Base-by-base conservation (phyloP, 2,329 filamentous ascomycete species). In the Ilyonectria robusta region DNA sequence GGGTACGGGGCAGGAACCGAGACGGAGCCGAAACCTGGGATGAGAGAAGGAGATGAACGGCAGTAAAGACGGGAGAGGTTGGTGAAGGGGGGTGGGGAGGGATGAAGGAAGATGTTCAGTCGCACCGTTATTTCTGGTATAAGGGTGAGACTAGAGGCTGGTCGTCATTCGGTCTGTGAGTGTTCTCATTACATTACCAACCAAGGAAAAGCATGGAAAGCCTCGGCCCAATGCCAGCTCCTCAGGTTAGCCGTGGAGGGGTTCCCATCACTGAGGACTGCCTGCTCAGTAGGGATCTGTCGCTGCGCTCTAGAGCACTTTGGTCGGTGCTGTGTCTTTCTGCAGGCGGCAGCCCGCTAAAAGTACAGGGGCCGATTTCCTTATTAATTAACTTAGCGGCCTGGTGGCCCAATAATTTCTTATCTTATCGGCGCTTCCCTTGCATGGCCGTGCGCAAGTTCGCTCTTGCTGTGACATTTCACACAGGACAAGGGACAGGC, bases 191-290 rank as follows among this genome's bases (percentile, higher is more conserved):
- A 33, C 15, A 31, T 17, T 42, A 33, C 26, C 13, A 50, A 50
- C 26, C 26, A n/a, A 37, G 46, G 37, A 31, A 55, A 65, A 42
- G 19, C n/a, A 50, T 71, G 60, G 59, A 60, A 74, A 68, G 66
- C 72, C 72, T 75, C 72, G 72, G 72, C 66, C 61, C 66, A 68
- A 53, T 63, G 13, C 26, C 29, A 19, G 29, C 48, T 11, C 48
- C 48, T 9, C n/a, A n/a, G 48, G n/a, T 19, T 33, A 35, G 48
- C 48, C 29, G n/a, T 33, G 13, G 33, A 13, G 26, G 9, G 6
- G 3, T 31, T 17, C 23, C 23, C 6, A 13, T 31, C n/a, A 35
- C 50, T 21, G 50, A 53, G 31, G 7, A 19, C 4, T 4, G 11
- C 4, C n/a, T 26, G 19, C 11, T 35, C 8, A 51, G 48, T 29